Base-by-base conservation (phyloP, 345 rosid species). In the Gynandropsis gynandra region DNA sequence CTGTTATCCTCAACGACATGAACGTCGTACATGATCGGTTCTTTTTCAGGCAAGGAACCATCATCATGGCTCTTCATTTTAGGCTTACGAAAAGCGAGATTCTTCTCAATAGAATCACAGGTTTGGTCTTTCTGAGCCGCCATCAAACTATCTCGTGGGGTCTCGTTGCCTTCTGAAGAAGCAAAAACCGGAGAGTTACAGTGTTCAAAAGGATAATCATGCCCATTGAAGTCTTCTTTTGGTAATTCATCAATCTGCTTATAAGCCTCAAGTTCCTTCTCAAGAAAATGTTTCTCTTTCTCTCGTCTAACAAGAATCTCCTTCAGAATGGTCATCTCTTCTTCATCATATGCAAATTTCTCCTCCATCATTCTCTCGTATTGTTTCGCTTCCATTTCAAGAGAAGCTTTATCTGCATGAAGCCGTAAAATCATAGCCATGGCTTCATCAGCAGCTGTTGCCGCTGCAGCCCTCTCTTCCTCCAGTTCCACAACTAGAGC, bases 301-400 rank as follows among this genome's bases (percentile, higher is more conserved):
- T 90, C 96, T 62, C 80, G 79, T 69, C 72, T 74, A 7, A 84
- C 59, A 32, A 90, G 70, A 41, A 84, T 84, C 73, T 90, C 98
- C 71, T 90, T 82, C 51, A 90, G 76, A 68, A 90, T 58, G 64
- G 61, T 69, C 89, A 82, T 84, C 72, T 90, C 98, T 63, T 84
- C 96, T 58, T 74, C 79, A 46, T 87, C 95, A 52, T 84, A 84
- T 5, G 83, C 82, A 61, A 78, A 54, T 53, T 87, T 85, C 62
- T 90, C 98, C 52, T 87, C 98, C 16, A 80, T 82, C 82, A 90
- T 82, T 63, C 95, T 74, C 47, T 77, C 89, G 42, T 79, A 82
- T 59, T 90, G 96, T 66, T 72, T 84, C 39, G 83, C 87, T 70
- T 84, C 96, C 95, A 84, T 87, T 66, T 80, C 87, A 54, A 84